A percentile compares a stretch with the other conserved stretches of the same genome.
Conservation (phyloP, 163 green algal genomes). For the Trebouxiophyceae sp. region DNA sequence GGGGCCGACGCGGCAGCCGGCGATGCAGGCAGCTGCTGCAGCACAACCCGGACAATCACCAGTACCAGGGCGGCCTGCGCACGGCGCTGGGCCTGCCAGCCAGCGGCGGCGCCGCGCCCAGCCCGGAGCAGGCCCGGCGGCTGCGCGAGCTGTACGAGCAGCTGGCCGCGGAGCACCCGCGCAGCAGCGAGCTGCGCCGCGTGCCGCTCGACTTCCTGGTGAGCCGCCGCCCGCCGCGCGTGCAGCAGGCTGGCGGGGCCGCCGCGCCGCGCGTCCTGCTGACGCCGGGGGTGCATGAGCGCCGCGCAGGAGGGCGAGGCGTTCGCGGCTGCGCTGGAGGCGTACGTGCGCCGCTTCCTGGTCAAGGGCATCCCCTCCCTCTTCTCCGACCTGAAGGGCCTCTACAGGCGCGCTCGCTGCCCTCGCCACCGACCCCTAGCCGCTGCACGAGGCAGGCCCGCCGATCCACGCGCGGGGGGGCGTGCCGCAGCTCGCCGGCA, state of each 20-base stretch:
- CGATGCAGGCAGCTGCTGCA: conserved; percentile 60
- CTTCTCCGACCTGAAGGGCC: conserved; percentile 74
- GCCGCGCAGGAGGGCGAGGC: conserved; percentile 42
- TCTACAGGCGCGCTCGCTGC: conserved; percentile 47
- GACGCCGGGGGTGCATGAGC: too few relatives aligned
- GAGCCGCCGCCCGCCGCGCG: too few relatives aligned
- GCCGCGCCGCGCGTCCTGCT: too few relatives aligned
- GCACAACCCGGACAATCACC: conserved; percentile 84
- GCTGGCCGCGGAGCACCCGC: conserved; percentile 56
- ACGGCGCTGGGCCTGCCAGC: conserved; percentile 15
- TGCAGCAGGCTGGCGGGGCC: too few relatives aligned
- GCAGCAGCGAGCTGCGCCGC: conserved; percentile 51
- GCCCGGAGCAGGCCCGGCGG: conserved; percentile 27
- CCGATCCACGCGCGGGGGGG: not conserved
- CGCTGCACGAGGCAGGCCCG: not conserved
- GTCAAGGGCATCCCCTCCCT: conserved; percentile 84
- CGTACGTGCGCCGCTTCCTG: conserved; percentile 70
- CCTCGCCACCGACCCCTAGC: not conserved
- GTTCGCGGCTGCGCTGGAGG: conserved; percentile 63
- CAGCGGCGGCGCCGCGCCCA: conserved; percentile 1
- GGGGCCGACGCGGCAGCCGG: too few relatives aligned
- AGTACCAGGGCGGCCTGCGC: conserved; percentile 72
- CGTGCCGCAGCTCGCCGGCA: not conserved
- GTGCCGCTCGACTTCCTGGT: conserved; percentile 88
- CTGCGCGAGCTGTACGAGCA: conserved; percentile 57